Conservation (phyloP, 345 rosid species). For the Gossypium mustelinum region DNA sequence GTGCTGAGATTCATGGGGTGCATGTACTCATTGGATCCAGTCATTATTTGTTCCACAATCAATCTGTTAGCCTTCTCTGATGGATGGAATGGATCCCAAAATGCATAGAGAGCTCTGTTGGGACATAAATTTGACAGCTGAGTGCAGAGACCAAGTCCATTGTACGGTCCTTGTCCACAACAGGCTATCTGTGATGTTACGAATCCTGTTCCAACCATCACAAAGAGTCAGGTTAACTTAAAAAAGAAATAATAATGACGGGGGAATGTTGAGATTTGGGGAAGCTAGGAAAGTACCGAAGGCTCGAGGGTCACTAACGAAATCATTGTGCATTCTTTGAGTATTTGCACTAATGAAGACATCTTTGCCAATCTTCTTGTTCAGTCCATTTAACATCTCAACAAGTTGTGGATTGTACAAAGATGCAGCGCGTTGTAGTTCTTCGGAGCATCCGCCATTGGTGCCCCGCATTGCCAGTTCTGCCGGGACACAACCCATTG, state of each 20-base stretch:
- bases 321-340: constrained; percentile 32
- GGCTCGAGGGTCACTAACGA: constrained; percentile 38
- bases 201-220: constrained; percentile 45
- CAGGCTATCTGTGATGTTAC: constrained; percentile 57
- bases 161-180: constrained; percentile 79
- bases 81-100: constrained; percentile 87
- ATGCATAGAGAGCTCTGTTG: constrained; percentile 49
- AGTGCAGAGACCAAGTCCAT: constrained; percentile 77
- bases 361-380: constrained; percentile 29
- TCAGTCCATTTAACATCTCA: constrained; percentile 47
- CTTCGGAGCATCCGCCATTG: constrained; percentile 52
- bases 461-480: constrained; percentile 56
- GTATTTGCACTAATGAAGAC: constrained; percentile 21
- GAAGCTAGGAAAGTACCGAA: constrained; percentile 28
- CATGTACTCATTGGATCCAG: constrained; percentile 57
- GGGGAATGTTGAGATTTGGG: not conserved
- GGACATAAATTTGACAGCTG: constrained; percentile 54
- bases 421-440: constrained; percentile 55
- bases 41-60: constrained; percentile 47
- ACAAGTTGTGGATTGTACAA: constrained; percentile 61
- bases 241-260: too few relatives aligned
- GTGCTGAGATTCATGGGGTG: constrained; percentile 74
- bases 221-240: not conserved
- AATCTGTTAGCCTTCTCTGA: constrained; percentile 68
- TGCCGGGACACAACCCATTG: constrained; percentile 78